A percentile compares a stretch with the other conserved stretches of the same genome.
These are phyloP conservation scores for Phytopythium vexans DNA, from an alignment of 352 stramenopile species.

Conservation along the genomic window DNA sequence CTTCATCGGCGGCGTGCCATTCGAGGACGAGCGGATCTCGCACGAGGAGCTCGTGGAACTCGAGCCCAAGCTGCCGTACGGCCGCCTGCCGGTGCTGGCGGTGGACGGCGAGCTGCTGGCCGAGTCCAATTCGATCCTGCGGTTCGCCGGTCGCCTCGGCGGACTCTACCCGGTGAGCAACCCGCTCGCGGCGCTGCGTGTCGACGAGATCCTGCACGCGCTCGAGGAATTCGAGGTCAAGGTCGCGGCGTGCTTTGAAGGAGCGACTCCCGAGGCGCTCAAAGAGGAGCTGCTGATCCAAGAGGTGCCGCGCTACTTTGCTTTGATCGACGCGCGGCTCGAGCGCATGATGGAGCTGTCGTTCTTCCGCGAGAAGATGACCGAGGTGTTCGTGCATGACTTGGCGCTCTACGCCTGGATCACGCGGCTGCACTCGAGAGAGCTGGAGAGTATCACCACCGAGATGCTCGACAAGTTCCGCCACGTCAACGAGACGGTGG, in stretches of 20 bases:
- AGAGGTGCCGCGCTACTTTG: slow-evolving; percentile 18
- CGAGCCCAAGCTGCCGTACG: slow-evolving; percentile 34
- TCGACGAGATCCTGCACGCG: slow-evolving; percentile 56
- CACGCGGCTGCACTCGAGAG: slow-evolving; percentile 5
- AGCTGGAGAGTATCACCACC: background rate
- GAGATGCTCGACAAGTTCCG: slow-evolving; percentile 13
- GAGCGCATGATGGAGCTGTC: slow-evolving; percentile 9
- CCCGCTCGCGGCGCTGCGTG: slow-evolving; percentile 24
- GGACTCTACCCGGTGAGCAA: slow-evolving; percentile 42
- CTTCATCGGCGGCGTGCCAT: slow-evolving; percentile 33
- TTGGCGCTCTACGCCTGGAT: slow-evolving; percentile 27
- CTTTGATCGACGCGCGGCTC: slow-evolving; percentile 25
- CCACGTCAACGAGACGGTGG: slow-evolving; percentile 10
- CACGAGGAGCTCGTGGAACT: slow-evolving; percentile 16
- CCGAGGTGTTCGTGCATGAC: slow-evolving; percentile 21
- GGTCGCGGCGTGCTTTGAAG: slow-evolving; percentile 6
- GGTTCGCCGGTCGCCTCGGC: slow-evolving; percentile 51
- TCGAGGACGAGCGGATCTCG: slow-evolving; percentile 35
- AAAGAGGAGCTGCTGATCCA: slow-evolving; percentile 11
- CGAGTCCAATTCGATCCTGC: slow-evolving; percentile 52
- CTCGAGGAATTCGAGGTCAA: slow-evolving; percentile 18
- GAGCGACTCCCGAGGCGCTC: slow-evolving; percentile 8
- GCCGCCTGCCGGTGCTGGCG: slow-evolving; percentile 17
- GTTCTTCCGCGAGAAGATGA: slow-evolving; percentile 7
- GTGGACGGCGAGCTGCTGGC: slow-evolving; percentile 40